These are phyloP conservation scores for Pseudopyrenochaeta lycopersici DNA, from an alignment of 2,329 filamentous ascomycete species.

Conservation along the genomic window DNA sequence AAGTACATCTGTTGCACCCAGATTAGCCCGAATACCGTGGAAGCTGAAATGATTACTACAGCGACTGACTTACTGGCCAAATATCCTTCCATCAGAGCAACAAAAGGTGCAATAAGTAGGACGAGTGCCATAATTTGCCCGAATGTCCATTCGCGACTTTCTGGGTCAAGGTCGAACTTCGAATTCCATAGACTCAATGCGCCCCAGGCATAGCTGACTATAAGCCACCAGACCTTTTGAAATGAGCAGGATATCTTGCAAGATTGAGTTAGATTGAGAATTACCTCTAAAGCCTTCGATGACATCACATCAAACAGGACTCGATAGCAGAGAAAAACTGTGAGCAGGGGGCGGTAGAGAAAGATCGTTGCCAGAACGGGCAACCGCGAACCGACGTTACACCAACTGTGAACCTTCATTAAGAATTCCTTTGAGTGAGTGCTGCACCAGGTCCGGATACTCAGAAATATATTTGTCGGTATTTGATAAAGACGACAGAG, in stretches of 20 bases:
- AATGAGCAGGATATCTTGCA: not conserved
- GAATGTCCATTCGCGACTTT: slow-evolving; percentile 12
- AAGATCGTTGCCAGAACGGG: not conserved
- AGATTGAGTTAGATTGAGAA: not conserved
- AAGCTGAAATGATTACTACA: not conserved
- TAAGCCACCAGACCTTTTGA: slow-evolving; percentile 13
- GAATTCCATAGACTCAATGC: slow-evolving; percentile 9
- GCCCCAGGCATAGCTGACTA: slow-evolving; percentile 12
- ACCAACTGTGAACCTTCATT: not conserved
- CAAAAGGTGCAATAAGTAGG: slow-evolving; percentile 8
- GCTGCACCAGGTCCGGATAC: slow-evolving; percentile 2
- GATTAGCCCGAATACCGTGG: not conserved
- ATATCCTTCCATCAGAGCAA: slow-evolving; percentile 5
- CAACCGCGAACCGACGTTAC: not conserved
- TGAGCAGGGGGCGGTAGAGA: slow-evolving; percentile 6
- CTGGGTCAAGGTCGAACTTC: not conserved
- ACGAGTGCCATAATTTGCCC: slow-evolving; percentile 15
- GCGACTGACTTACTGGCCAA: not conserved
- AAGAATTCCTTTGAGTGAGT: not conserved
- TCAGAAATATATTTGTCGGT: slow-evolving; percentile 1
- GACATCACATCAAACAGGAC: slow-evolving; percentile 7
- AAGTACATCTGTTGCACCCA: not conserved
- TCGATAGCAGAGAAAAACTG: slow-evolving; percentile 1
- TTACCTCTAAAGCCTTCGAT: slow-evolving; percentile 13
- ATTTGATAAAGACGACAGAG: slow-evolving; percentile 8